Conservation (phyloP, 805 yeast species). For the Aciculoconidium aculeatum region DNA sequence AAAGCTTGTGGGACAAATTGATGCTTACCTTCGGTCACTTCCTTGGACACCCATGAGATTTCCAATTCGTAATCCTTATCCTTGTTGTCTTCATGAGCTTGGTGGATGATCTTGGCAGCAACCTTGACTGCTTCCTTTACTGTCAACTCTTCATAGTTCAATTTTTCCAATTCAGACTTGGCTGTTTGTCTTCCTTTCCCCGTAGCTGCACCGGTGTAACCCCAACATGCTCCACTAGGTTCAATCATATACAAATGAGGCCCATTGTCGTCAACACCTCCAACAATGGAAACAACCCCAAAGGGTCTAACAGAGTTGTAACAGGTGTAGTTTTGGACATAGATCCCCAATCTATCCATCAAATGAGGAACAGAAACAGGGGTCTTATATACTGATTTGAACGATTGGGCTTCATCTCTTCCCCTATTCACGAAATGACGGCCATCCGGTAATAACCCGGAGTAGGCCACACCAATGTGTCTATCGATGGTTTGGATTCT, state of each 20-base stretch:
- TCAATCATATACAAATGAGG: constrained; percentile 94
- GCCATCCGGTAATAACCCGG: constrained; percentile 96
- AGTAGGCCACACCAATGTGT: constrained; percentile 91
- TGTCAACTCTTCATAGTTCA: constrained; percentile 63
- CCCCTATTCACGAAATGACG: constrained; percentile 89
- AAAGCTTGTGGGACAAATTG: constrained; percentile 74
- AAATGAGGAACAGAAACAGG: constrained; percentile 77
- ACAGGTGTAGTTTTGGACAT: constrained; percentile 91
- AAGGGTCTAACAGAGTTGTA: constrained; percentile 97
- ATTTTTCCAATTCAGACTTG: constrained; percentile 89
- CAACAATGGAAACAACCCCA: constrained; percentile 88
- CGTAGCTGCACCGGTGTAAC: constrained; percentile 93
- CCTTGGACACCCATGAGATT: constrained; percentile 76
- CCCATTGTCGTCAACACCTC: constrained; percentile 89
- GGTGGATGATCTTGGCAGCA: constrained; percentile 88
- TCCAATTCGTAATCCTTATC: constrained; percentile 97
- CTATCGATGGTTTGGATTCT: constrained; percentile 90
- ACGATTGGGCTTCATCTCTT: constrained; percentile 81
- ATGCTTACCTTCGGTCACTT: constrained; percentile 77
- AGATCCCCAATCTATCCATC: constrained; percentile 81
- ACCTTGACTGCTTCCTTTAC: constrained; percentile 83
- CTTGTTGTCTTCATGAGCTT: constrained; percentile 96
- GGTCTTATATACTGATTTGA: constrained; percentile 69
- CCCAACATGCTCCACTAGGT: constrained; percentile 97
- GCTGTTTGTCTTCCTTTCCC: constrained; percentile 99